Base-by-base conservation (phyloP, 371 early-diverging fungal species). In the Dinochytrium kinnereticum region DNA sequence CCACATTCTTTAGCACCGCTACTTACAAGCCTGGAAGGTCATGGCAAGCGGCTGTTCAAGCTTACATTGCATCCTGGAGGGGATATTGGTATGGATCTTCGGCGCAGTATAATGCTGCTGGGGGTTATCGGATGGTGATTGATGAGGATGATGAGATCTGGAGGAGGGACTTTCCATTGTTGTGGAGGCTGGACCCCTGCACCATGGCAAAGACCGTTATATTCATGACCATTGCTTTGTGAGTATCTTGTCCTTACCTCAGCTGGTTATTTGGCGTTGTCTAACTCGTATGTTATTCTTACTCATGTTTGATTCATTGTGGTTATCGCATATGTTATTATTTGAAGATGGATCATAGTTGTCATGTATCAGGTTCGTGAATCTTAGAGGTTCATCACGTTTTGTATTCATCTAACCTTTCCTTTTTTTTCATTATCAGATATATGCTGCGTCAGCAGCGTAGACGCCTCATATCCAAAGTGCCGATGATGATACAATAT, bases 291-390 rank as follows among this genome's bases (percentile, higher is more conserved):
- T 44, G 44, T 44, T 44, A 44, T 13, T 19, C 44, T 44, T 44
- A 13, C 19, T 44, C 7, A 7, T 44, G 19, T 44, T 44, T 44
- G 13, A 13, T 44, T 44, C 7, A 13, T 44, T 44, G 44, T 55
- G 5, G 15, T 19, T 55, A 7, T 19, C 7, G 26, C 10, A 10
- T 15, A 55, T 30, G 10, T 55, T 30, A 49, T 49, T 49, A 15
- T n/a, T 49, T 49, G 49, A 15, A 26, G 57, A 55, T 55, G 57
- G 30, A 55, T 55, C 57, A 10, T 44, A 13, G 44, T 44, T 44
- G 51, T 51, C 26, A 66, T 73, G 73, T 73, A 73, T 55, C 67
- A 66, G 59, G 39, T n/a, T n/a, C n/a, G n/a, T n/a, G n/a, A n/a
- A n/a, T n/a, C n/a, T n/a, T n/a, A n/a, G n/a, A n/a, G n/a, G n/a